phyloP scores from a whole-genome alignment of 768 basidiomycete species.

The Cyclocybe aegerita region DNA sequence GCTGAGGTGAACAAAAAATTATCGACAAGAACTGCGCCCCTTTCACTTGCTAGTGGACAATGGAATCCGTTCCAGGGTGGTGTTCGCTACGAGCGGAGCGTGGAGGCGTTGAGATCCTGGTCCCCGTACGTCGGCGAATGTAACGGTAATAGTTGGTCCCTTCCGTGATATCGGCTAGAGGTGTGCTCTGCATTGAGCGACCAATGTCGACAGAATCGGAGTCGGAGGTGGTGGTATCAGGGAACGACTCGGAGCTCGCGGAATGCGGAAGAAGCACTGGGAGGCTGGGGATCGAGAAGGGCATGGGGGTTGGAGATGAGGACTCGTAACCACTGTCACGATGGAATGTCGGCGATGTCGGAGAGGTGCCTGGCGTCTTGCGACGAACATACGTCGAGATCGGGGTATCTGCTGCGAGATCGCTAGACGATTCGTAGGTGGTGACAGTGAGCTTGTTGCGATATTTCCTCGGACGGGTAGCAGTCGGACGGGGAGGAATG shows the following conservation, averaged over 20 bases:
- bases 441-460: slow-evolving; percentile 47
- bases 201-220: slow-evolving; percentile 22
- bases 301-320: slow-evolving; percentile 38
- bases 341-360: slow-evolving; percentile 64
- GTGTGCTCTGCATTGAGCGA: slow-evolving; percentile 13
- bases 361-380: slow-evolving; percentile 74
- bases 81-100: slow-evolving; percentile 28
- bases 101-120: slow-evolving; percentile 44
- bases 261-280: slow-evolving; percentile 51
- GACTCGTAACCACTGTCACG: slow-evolving; percentile 40
- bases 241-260: slow-evolving; percentile 41
- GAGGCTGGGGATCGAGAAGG: slow-evolving; percentile 65
- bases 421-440: slow-evolving; percentile 47
- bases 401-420: slow-evolving; percentile 65
- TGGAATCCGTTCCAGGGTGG: slow-evolving; percentile 17
- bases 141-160: slow-evolving; percentile 28
- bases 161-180: slow-evolving; percentile 28
- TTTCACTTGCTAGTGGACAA: no score
- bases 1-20: no score
- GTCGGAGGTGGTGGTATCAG: slow-evolving; percentile 38
- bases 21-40: no score
- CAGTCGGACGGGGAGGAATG: slow-evolving; percentile 37
- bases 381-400: slow-evolving; percentile 81
- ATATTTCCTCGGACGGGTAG: slow-evolving; percentile 43
- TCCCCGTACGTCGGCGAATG: slow-evolving; percentile 37